These are phyloP conservation scores for Lactarius indigo DNA, from an alignment of 768 basidiomycete genomes.

Conservation along the genomic window DNA sequence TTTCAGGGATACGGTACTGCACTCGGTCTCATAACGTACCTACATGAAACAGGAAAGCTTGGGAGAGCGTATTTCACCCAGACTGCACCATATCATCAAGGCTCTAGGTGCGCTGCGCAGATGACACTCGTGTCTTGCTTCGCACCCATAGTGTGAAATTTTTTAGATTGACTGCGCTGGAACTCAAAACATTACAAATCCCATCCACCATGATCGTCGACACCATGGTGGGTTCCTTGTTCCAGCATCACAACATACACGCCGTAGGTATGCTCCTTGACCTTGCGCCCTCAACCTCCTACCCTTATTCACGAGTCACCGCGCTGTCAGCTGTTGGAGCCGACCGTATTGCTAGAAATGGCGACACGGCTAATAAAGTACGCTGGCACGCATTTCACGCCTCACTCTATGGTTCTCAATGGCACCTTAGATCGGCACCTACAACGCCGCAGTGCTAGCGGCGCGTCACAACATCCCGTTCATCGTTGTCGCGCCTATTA, in stretches of 20 bases:
- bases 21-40: slow-evolving; percentile 86
- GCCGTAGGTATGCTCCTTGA: slow-evolving; percentile 57
- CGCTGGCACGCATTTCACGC: slow-evolving; percentile 15
- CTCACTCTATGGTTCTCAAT: background rate
- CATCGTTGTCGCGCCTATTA: slow-evolving; percentile 89
- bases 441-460: slow-evolving; percentile 92
- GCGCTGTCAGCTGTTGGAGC: slow-evolving; percentile 69
- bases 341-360: slow-evolving; percentile 86
- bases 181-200: slow-evolving; percentile 78
- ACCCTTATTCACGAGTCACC: background rate
- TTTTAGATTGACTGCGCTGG: slow-evolving; percentile 79
- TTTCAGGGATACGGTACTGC: slow-evolving; percentile 91
- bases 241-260: slow-evolving; percentile 82
- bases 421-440: slow-evolving; percentile 70
- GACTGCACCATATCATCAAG: slow-evolving; percentile 93
- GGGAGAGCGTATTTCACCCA: slow-evolving; percentile 89
- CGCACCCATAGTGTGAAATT: background rate
- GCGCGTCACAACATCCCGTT: slow-evolving; percentile 86
- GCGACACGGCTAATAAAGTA: slow-evolving; percentile 96
- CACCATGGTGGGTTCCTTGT: slow-evolving; percentile 94
- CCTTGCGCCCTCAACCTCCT: background rate
- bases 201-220: slow-evolving; percentile 95
- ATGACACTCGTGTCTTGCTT: slow-evolving; percentile 9
- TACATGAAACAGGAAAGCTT: slow-evolving; percentile 75
- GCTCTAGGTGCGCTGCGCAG: slow-evolving; percentile 52